Evolutionary conservation across 139 green algal genomes (phyloP), one percentile per base, ranked within the genome.

Genomic region (Asterochloris sp.): DNA sequence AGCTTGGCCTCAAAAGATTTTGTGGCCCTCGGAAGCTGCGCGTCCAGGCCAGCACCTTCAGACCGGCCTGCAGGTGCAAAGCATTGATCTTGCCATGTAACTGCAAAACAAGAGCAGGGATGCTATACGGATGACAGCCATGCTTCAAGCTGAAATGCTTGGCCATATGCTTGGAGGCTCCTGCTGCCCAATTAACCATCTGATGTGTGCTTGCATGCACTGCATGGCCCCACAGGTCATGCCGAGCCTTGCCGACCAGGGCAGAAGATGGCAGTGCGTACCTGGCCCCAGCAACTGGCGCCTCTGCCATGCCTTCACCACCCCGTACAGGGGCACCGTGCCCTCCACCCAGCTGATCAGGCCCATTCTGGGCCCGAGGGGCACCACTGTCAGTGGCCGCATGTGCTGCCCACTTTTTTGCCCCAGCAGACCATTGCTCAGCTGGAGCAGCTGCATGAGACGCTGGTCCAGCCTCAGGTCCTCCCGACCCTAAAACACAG

Each of bases 381-480:
- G 95, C 10, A 88, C 95, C n/a, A 98, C 91, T 62, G 82, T 89
- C 69, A 97, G 96, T 9, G 83, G 78, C 14, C 88, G 81, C 24
- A 80, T 66, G 6, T 26, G n/a, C 8, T 26, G 66, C 19, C 66
- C 66, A 71, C 1, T 8, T 23, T 71, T 2, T 2, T 23, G 66
- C 19, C 66, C 66, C 66, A 71, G 19, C 11, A 21, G 21, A 54
- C 21, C 19, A 21, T 24, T 62, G 10, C 24, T 47, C 27, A 23
- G 19, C 14, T 28, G 79, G 47, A 94, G 78, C 26, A 97, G 79
- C 86, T 96, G 94, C 92, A 96, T 94, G 10, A 98, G 80, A 26
- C 91, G 85, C 74, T 94, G 91, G 76, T 98, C 95, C 61, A 96
- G 85, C 0, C 93, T 83, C 83, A 98, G 86, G 69, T 98, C 95